Base-by-base conservation (phyloP, 805 yeast genomes). In the Ascoidea tarda region DNA sequence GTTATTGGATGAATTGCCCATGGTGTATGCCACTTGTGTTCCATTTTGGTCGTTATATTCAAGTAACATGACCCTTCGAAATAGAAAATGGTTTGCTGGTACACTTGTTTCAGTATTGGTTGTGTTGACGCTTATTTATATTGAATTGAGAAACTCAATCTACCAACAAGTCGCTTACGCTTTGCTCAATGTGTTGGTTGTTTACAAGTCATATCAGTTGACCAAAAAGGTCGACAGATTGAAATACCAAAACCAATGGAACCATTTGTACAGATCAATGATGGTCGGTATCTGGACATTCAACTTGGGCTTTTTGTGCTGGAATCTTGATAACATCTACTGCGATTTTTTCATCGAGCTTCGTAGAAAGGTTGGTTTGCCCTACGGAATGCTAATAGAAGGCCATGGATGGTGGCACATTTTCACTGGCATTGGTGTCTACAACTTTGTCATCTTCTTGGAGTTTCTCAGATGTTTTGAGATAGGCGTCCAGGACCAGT, bases 371-470 rank as follows among this genome's bases (percentile, higher is more conserved):
- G 65, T 81, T 12, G 95, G 97, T 3, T 75, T 84, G 69, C 97
- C 97, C 1, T 76, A 83, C 51, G 98, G 98, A 1, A 76, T 88
- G 55, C 58, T 91, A 4, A 71, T 91, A 44, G 98, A 91, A 66
- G 84, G 95, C 33, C 98, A 91, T 62, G 96, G 95, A 31, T 91
- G 97, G 97, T 91, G 98, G 98, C 98, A 91, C 63, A 69, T 86
- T 8, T 74, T 86, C 57, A 86, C 93, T 0, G 95, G 96, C 0
- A 70, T 81, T 21, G 96, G 97, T 1, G 93, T 91, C 8, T 91
- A 91, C 66, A 84, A 75, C 63, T 90, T 87, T 68, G 75, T 90
- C 58, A 80, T 85, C 4, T 88, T 84, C 63, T 75, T 85, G 61
- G 90, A 88, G 69, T 78, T 84, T 57, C 69, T 90, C 56, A 75